Percentiles rank a stretch among this genome's conserved stretches.
These are phyloP conservation scores for Gaillardinia entomophila DNA, from an alignment of 805 yeast species.

Conservation along the genomic window DNA sequence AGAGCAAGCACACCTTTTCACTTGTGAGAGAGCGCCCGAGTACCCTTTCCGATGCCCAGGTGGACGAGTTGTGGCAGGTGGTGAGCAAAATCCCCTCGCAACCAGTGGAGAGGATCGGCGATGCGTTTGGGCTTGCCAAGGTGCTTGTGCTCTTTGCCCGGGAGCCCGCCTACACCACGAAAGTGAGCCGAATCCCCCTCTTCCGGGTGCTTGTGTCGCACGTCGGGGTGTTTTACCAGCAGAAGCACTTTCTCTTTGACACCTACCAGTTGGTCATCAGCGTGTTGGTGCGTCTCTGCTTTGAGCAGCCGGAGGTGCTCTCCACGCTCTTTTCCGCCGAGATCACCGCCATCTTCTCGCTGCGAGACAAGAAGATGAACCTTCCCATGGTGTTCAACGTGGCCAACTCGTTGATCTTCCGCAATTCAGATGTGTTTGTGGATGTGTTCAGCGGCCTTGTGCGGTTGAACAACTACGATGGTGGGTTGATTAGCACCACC, in stretches of 20 bases:
- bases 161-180: slow-evolving; percentile 31
- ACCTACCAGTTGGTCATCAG: slow-evolving; percentile 11
- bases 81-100: too few relatives aligned
- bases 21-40: not conserved
- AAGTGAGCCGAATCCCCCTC: slow-evolving; percentile 43
- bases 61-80: not conserved
- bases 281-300: slow-evolving; percentile 52
- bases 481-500: slow-evolving; percentile 13
- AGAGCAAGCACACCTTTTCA: slow-evolving; percentile 6
- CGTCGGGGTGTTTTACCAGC: slow-evolving; percentile 25
- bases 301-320: slow-evolving; percentile 54
- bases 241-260: slow-evolving; percentile 9
- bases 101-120: too few relatives aligned
- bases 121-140: slow-evolving; percentile 39
- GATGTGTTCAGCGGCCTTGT: slow-evolving; percentile 38
- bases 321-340: slow-evolving; percentile 46
- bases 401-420: slow-evolving; percentile 39
- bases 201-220: slow-evolving; percentile 42
- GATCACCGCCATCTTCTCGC: slow-evolving; percentile 35
- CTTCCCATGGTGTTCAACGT: slow-evolving; percentile 45
- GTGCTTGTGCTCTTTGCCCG: slow-evolving; percentile 50
- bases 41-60: not conserved
- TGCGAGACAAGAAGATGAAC: slow-evolving; percentile 4
- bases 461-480: slow-evolving; percentile 40
- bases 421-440: slow-evolving; percentile 45